Conservation (phyloP, 108 stramenopile species). For the Cyclostephanos tholiformis region DNA sequence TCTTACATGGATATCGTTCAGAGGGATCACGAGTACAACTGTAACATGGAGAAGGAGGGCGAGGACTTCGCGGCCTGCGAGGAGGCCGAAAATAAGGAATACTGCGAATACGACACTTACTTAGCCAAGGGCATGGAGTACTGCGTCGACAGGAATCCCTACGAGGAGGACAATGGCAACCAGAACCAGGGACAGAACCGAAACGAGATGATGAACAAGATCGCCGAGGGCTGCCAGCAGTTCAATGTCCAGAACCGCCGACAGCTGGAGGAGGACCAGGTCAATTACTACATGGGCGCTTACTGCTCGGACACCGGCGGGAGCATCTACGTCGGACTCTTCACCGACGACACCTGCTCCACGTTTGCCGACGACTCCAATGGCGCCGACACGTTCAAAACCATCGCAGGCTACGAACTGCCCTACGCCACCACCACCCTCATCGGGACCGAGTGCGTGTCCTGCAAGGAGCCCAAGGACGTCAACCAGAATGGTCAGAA, state of each 20-base stretch:
- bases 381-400: conserved; percentile 48
- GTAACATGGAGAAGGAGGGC: conserved; percentile 50
- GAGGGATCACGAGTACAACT: conserved; percentile 57
- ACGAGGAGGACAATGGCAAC: conserved; percentile 58
- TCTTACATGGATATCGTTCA: conserved; percentile 62
- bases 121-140: conserved; percentile 60
- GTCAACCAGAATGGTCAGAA: conserved; percentile 38
- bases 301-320: conserved; percentile 85
- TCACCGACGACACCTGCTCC: conserved; percentile 81
- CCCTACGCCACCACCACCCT: conserved; percentile 63
- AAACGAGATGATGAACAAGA: conserved; percentile 42
- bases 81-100: conserved; percentile 54
- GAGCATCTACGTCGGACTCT: conserved; percentile 70
- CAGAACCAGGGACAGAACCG: conserved; percentile 27
- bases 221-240: conserved; percentile 42
- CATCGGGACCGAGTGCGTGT: conserved; percentile 70
- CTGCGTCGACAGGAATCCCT: conserved; percentile 66
- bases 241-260: conserved; percentile 34
- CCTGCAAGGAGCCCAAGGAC: conserved; percentile 58
- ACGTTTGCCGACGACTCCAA: conserved; percentile 54
- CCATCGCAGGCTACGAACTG: conserved; percentile 50
- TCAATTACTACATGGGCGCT: conserved; percentile 70
- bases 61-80: conserved; percentile 59
- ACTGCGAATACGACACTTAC: conserved; percentile 73
- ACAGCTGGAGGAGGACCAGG: conserved; percentile 42